phyloP scores from a whole-genome alignment of 2,329 filamentous ascomycete genomes.

The Sporothrix dimorphospora region DNA sequence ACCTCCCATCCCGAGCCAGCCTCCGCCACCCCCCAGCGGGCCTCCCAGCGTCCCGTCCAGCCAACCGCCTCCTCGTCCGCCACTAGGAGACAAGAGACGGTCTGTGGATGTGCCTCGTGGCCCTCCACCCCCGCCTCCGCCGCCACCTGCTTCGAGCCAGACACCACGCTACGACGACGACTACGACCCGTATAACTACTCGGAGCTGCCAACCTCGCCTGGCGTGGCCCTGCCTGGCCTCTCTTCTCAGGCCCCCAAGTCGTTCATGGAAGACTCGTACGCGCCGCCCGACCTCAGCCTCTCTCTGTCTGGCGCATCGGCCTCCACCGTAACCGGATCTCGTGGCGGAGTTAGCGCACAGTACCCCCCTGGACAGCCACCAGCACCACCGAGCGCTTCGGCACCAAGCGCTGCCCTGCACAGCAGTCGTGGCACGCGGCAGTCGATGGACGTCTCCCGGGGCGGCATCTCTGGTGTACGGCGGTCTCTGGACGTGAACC shows the following conservation, averaged over 20 bases:
- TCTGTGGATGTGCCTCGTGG: constrained; percentile 73
- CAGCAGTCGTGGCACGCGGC: constrained; percentile 49
- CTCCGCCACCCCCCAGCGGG: constrained; percentile 37
- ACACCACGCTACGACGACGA: constrained; percentile 57
- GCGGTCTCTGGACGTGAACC: constrained; percentile 73
- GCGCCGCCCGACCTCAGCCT: constrained; percentile 49
- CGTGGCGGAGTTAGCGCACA: constrained; percentile 33
- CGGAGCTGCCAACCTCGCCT: constrained; percentile 41
- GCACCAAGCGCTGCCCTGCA: constrained; percentile 16
- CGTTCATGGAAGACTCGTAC: constrained; percentile 52
- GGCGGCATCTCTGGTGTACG: constrained; percentile 46
- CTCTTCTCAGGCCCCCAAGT: constrained; percentile 40
- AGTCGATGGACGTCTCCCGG: constrained; percentile 65
- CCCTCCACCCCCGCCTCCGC: constrained; percentile 67
- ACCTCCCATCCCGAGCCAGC: constrained; percentile 66
- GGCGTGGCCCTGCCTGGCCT: constrained; percentile 39
- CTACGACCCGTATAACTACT: constrained; percentile 69
- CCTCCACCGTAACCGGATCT: constrained; percentile 48
- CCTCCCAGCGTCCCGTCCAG: constrained; percentile 26
- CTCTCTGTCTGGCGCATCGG: constrained; percentile 33
- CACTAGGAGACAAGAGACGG: constrained; percentile 54
- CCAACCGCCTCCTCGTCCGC: constrained; percentile 48
- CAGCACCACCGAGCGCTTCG: constrained; percentile 45
- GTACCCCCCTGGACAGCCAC: constrained; percentile 40
- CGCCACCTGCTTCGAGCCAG: constrained; percentile 51